phyloP scores from a whole-genome alignment of 768 basidiomycete species.

The Phlebiopsis gigantea region DNA sequence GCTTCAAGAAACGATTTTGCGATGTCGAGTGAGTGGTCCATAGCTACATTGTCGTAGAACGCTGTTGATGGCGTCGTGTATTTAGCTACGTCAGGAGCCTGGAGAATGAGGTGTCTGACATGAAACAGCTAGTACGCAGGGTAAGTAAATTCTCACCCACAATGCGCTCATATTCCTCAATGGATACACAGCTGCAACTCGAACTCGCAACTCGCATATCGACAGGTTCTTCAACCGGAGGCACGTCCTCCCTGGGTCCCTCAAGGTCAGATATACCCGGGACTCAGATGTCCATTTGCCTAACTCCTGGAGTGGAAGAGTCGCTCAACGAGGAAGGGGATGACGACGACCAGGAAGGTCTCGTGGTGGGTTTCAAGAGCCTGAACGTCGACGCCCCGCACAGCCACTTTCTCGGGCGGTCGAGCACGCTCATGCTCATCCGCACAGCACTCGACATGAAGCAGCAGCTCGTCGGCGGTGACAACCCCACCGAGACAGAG shows the following conservation, averaged over 20 bases:
- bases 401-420: conserved; percentile 35
- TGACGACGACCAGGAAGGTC: background rate
- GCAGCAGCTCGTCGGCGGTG: conserved; percentile 28
- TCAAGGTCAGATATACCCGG: background rate
- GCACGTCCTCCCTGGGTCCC: background rate
- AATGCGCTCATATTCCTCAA: background rate
- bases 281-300: background rate
- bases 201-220: background rate
- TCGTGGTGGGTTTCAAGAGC: background rate
- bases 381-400: conserved; percentile 22
- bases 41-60: background rate
- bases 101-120: conserved; percentile 6
- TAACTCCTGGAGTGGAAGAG: background rate
- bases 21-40: conserved; percentile 7
- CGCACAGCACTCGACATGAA: conserved; percentile 38
- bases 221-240: background rate
- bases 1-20: conserved; percentile 7
- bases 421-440: conserved; percentile 34
- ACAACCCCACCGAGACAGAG: background rate
- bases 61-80: background rate
- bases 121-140: background rate
- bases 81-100: conserved; percentile 10
- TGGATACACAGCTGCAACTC: background rate
- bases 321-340: background rate
- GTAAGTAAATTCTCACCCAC: background rate